Conservation (phyloP, 345 rosid genomes). For the Populus pruinosa region DNA sequence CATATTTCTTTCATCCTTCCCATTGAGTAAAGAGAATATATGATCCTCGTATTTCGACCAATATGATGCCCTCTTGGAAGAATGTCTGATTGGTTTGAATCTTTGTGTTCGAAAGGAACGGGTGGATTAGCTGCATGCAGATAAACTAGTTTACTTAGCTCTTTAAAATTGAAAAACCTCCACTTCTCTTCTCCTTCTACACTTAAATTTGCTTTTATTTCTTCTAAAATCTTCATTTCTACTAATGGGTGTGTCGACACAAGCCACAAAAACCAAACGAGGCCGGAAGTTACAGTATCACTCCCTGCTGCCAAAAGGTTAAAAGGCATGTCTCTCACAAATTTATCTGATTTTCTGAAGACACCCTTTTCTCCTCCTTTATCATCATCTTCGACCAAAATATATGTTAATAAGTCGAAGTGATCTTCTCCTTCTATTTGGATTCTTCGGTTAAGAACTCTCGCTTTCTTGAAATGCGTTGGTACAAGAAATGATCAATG, state of each 20-base stretch:
- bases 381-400: background rate
- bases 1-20: conserved; percentile 19
- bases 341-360: conserved; percentile 8
- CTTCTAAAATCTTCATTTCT: conserved; percentile 24
- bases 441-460: too few species aligned
- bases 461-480: too few species aligned
- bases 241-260: conserved; percentile 26
- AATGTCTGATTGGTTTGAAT: conserved; percentile 6
- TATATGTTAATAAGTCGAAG: conserved; percentile 12
- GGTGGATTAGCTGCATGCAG: conserved; percentile 28
- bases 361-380: background rate
- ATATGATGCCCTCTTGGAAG: conserved; percentile 24
- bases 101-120: conserved; percentile 8
- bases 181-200: background rate
- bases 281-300: conserved; percentile 27
- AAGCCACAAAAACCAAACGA: conserved; percentile 40
- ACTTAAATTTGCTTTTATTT: background rate
- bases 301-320: conserved; percentile 33
- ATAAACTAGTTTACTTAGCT: conserved; percentile 9
- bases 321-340: conserved; percentile 22
- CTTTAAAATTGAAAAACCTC: background rate
- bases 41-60: background rate
- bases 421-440: background rate
- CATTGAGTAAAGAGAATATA: conserved; percentile 13
- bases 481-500: too few species aligned